Evolutionary conservation across 2,329 filamentous ascomycete genomes (phyloP).

Genomic region (Talaromyces sp.): DNA sequence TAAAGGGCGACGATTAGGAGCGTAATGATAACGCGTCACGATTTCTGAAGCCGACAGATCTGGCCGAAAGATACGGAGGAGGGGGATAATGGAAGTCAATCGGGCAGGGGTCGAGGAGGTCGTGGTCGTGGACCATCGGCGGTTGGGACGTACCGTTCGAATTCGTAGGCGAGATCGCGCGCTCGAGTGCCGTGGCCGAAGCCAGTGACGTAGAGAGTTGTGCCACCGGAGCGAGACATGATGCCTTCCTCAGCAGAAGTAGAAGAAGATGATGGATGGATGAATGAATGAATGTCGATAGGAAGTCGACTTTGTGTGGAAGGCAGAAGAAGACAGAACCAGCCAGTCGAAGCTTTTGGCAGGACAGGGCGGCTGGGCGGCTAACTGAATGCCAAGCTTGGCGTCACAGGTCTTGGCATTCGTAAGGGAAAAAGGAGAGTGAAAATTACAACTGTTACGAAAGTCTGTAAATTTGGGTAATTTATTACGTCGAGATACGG

Average conservation of each 20-base stretch:
- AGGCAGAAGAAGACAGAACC: background rate
- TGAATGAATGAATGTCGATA: slow-evolving; percentile 20
- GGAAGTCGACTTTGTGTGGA: slow-evolving; percentile 16
- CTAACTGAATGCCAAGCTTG: background rate
- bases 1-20: slow-evolving; percentile 18
- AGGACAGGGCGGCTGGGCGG: background rate
- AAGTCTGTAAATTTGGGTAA: background rate
- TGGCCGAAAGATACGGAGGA: slow-evolving; percentile 26
- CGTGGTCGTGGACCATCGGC: slow-evolving; percentile 38
- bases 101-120: slow-evolving; percentile 44
- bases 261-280: slow-evolving; percentile 13
- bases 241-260: slow-evolving; percentile 21
- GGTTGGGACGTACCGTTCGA: slow-evolving; percentile 95
- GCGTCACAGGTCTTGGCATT: slow-evolving; percentile 9
- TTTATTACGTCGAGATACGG: background rate
- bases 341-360: slow-evolving; percentile 6
- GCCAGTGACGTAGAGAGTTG: slow-evolving; percentile 96
- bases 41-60: slow-evolving; percentile 18
- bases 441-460: background rate
- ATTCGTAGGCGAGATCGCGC: slow-evolving; percentile 99
- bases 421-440: background rate
- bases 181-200: slow-evolving; percentile 98
- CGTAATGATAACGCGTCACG: slow-evolving; percentile 16
- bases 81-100: slow-evolving; percentile 35
- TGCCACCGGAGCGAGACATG: slow-evolving; percentile 86